Percentiles rank a stretch among this genome's conserved stretches.
Conservation (phyloP, 495 filamentous ascomycete genomes). For the Viridothelium virens region DNA sequence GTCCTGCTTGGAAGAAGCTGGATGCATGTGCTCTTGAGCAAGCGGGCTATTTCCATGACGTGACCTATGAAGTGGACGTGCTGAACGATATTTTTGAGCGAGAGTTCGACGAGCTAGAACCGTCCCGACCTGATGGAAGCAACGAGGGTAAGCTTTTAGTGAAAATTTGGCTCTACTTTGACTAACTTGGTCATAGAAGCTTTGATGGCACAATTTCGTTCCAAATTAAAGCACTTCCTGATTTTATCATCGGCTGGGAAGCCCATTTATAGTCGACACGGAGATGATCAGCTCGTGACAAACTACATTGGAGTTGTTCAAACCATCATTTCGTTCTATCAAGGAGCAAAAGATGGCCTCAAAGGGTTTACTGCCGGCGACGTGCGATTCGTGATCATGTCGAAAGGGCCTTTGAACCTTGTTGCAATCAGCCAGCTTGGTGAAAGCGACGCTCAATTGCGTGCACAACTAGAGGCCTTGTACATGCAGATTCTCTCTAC, state of each 20-base stretch:
- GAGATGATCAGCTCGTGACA: conserved; percentile 79
- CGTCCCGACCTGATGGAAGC: conserved; percentile 49
- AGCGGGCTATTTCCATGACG: background rate
- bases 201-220: conserved; percentile 66
- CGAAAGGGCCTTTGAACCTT: conserved; percentile 79
- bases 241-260: conserved; percentile 97
- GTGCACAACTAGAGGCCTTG: conserved; percentile 80
- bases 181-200: conserved; percentile 25
- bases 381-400: conserved; percentile 73
- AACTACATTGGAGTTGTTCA: conserved; percentile 93
- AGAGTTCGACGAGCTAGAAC: conserved; percentile 74
- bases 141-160: conserved; percentile 55
- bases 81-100: conserved; percentile 37
- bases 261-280: conserved; percentile 91
- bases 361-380: conserved; percentile 76
- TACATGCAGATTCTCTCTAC: conserved; percentile 98
- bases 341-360: conserved; percentile 65
- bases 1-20: conserved; percentile 53
- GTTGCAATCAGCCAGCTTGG: conserved; percentile 84
- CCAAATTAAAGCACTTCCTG: conserved; percentile 91
- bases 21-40: conserved; percentile 42
- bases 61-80: background rate
- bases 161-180: conserved; percentile 16
- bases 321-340: conserved; percentile 95
- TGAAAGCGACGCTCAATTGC: conserved; percentile 83